Conservation (phyloP, 768 basidiomycete genomes). For the Kwoniella dendrophila region DNA sequence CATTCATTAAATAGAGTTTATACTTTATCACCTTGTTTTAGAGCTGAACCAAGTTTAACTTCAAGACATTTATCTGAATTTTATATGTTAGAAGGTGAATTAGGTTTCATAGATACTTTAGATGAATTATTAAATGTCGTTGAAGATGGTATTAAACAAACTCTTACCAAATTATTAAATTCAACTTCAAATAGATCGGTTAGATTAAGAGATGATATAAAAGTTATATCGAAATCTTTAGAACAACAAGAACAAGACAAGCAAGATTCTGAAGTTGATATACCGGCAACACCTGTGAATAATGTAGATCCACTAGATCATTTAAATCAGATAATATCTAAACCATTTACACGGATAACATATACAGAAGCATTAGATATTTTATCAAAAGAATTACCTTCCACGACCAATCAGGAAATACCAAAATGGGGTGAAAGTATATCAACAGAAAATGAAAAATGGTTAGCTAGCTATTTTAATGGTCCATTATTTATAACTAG, state of each 20-base stretch:
- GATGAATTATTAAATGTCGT: slow-evolving; percentile 64
- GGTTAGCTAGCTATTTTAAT: slow-evolving; percentile 72
- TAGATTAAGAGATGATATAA: slow-evolving; percentile 24
- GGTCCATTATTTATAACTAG: slow-evolving; percentile 90
- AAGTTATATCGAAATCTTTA: slow-evolving; percentile 24
- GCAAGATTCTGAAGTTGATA: neutral
- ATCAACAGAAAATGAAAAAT: slow-evolving; percentile 90
- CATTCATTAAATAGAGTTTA: slow-evolving; percentile 79
- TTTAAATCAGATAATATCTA: slow-evolving; percentile 57
- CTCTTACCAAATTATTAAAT: slow-evolving; percentile 43
- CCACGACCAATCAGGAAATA: slow-evolving; percentile 58
- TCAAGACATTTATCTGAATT: slow-evolving; percentile 94
- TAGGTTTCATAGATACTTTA: slow-evolving; percentile 65
- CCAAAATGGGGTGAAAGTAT: slow-evolving; percentile 68
- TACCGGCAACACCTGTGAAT: neutral
- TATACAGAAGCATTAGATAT: slow-evolving; percentile 74
- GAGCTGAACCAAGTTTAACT: slow-evolving; percentile 86
- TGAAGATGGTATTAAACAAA: slow-evolving; percentile 63
- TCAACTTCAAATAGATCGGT: slow-evolving; percentile 11
- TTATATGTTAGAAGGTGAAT: slow-evolving; percentile 98
- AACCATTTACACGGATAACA: slow-evolving; percentile 70
- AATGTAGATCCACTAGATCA: slow-evolving; percentile 47
- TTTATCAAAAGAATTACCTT: slow-evolving; percentile 59
- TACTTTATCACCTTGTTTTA: slow-evolving; percentile 90
- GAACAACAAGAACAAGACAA: slow-evolving; percentile 13